phyloP scores from a whole-genome alignment of 805 yeast species.

The Candida sithepensis region DNA sequence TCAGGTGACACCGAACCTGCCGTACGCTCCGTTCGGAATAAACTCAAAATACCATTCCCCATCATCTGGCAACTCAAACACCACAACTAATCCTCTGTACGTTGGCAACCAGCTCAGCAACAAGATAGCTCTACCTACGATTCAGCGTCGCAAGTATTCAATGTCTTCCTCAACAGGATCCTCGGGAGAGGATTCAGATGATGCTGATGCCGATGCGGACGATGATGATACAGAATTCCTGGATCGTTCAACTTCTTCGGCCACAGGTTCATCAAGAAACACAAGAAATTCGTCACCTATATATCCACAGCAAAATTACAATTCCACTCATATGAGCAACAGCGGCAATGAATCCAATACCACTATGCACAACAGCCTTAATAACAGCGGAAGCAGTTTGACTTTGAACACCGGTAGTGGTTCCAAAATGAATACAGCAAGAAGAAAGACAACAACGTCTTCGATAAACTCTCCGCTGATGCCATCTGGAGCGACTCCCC shows the following conservation, averaged over 20 bases:
- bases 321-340: background rate
- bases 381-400: background rate
- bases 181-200: conserved; percentile 1
- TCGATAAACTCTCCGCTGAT: background rate
- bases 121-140: conserved; percentile 14
- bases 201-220: no score
- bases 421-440: background rate
- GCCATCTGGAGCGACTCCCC: background rate
- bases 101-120: background rate
- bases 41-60: background rate
- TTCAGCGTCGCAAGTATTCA: conserved; percentile 17
- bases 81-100: background rate
- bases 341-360: background rate
- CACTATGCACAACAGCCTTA: background rate
- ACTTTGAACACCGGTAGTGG: background rate
- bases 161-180: conserved; percentile 12
- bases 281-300: conserved; percentile 20
- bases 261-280: conserved; percentile 14
- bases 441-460: conserved; percentile 2
- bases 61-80: background rate
- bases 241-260: conserved; percentile 13
- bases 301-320: conserved; percentile 1
- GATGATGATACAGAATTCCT: conserved; percentile 4
- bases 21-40: conserved; percentile 1
- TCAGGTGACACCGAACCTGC: conserved; percentile 9